Evolutionary conservation across 2,329 filamentous ascomycete species (phyloP).

Genomic region (Fusarium coicis): DNA sequence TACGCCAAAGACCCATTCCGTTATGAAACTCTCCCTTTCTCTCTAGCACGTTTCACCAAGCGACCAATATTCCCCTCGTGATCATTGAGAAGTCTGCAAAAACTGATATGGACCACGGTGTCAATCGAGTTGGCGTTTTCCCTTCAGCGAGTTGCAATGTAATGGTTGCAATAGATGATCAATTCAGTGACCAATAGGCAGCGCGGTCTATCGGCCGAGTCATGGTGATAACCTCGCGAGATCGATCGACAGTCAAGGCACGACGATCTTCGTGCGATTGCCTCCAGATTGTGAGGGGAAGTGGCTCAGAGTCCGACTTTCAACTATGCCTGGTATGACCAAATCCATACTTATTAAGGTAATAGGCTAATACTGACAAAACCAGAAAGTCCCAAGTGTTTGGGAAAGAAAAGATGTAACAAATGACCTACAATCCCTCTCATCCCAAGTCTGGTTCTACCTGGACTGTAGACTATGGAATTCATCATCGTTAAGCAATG

Average conservation of each 20-base stretch:
- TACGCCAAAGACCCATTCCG: not conserved
- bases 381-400: too few relatives aligned
- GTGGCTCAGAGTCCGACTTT: not conserved
- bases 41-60: conserved; percentile 31
- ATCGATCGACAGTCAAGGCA: conserved; percentile 23
- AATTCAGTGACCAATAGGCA: not conserved
- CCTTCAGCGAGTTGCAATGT: not conserved
- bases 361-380: not conserved
- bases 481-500: not conserved
- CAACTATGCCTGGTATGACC: not conserved
- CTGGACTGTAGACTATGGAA: not conserved
- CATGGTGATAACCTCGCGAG: conserved; percentile 28
- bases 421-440: not conserved
- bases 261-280: conserved; percentile 3
- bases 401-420: not conserved
- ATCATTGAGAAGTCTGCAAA: not conserved
- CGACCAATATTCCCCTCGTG: not conserved
- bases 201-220: conserved; percentile 10
- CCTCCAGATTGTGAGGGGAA: conserved; percentile 7
- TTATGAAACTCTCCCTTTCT: conserved; percentile 10
- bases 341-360: not conserved
- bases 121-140: not conserved
- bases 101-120: not conserved
- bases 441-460: not conserved
- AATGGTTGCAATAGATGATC: not conserved